These are phyloP conservation scores for Botryosphaeria dothidea DNA, from an alignment of 2,329 filamentous ascomycete genomes.

Conservation along the genomic window DNA sequence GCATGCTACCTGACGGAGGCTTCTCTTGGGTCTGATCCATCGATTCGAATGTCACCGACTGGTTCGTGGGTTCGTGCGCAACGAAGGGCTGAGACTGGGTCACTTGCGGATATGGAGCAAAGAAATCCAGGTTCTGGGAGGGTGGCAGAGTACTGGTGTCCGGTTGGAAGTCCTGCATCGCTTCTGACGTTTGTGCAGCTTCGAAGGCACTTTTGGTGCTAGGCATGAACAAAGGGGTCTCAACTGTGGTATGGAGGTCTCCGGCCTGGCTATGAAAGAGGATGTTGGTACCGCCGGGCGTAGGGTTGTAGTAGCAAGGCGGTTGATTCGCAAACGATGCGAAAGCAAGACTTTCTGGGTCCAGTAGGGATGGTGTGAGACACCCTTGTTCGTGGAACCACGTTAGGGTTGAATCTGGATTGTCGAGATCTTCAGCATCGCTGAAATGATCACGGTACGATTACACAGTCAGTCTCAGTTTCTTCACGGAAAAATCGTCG, in stretches of 20 bases:
- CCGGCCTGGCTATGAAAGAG: constrained; percentile 81
- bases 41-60: constrained; percentile 76
- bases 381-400: constrained; percentile 81
- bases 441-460: too few species aligned
- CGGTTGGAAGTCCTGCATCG: constrained; percentile 65
- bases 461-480: too few species aligned
- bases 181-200: constrained; percentile 53
- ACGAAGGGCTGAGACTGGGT: constrained; percentile 60
- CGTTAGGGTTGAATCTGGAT: constrained; percentile 80
- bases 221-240: constrained; percentile 81
- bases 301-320: constrained; percentile 84
- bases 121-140: constrained; percentile 70
- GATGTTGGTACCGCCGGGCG: constrained; percentile 76
- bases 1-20: constrained; percentile 60
- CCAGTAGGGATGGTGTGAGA: constrained; percentile 85
- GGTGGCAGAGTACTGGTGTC: constrained; percentile 38
- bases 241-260: constrained; percentile 84
- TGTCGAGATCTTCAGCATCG: constrained; percentile 59
- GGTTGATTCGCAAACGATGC: constrained; percentile 76
- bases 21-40: constrained; percentile 71
- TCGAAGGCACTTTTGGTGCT: constrained; percentile 67
- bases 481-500: too few species aligned
- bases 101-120: constrained; percentile 55
- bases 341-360: constrained; percentile 82
- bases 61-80: constrained; percentile 77